Evolutionary conservation across 1,139 yeast species (phyloP).

Genomic region (Scheffersomyces parashehatae): DNA sequence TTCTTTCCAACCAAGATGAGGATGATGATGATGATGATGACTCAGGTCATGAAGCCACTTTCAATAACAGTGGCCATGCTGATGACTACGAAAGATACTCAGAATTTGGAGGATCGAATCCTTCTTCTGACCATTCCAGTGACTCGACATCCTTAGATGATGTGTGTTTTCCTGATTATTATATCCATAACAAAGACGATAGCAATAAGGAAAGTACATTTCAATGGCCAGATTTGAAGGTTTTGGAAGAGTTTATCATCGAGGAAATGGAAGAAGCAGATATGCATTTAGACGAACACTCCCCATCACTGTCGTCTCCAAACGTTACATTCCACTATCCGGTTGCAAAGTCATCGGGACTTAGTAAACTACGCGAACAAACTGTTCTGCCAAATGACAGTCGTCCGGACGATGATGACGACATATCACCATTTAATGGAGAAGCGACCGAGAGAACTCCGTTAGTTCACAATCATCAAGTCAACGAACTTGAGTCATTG

Average conservation of each 20-base stretch:
- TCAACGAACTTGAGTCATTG: conserved; percentile 65
- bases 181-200: conserved; percentile 26
- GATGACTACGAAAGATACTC: conserved; percentile 21
- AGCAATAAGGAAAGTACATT: conserved; percentile 17
- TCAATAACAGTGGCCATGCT: conserved; percentile 9
- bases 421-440: background rate
- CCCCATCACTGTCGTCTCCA: conserved; percentile 6
- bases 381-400: conserved; percentile 1
- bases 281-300: conserved; percentile 10
- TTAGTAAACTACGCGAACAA: background rate
- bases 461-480: conserved; percentile 39
- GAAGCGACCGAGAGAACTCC: conserved; percentile 18
- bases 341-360: conserved; percentile 14
- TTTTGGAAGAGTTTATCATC: conserved; percentile 72
- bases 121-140: conserved; percentile 70
- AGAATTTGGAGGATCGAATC: conserved; percentile 61
- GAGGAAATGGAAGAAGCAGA: conserved; percentile 60
- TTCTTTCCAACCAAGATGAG: conserved; percentile 5
- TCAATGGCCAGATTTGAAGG: conserved; percentile 79
- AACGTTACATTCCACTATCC: conserved; percentile 29
- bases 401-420: conserved; percentile 1
- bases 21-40: conserved; percentile 4
- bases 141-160: conserved; percentile 79
- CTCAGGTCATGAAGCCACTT: background rate
- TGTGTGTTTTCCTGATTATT: conserved; percentile 50